Base-by-base conservation (phyloP, 768 basidiomycete genomes). In the Tricholoma flavovirens region DNA sequence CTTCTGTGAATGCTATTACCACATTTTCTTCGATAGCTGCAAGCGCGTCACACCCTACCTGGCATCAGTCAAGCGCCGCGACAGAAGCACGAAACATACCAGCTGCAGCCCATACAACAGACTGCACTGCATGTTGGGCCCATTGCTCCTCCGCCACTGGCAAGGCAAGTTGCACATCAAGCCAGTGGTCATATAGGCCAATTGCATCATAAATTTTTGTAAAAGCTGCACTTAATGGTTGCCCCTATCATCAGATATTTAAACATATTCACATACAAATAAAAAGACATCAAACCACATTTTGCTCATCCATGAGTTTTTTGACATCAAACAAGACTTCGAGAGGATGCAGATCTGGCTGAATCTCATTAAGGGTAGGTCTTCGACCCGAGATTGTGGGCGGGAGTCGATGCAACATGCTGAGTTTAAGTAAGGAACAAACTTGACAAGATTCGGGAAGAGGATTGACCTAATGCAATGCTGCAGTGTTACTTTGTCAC, bases 261-360 rank as follows among this genome's bases (percentile, higher is more conserved):
- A 17, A 58, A 40, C 17, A 12, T 35, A 7, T 11, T n/a, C 7
- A n/a, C n/a, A 3, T 40, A 40, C 3, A 26, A 4, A 21, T 15
- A 29, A 30, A 10, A 45, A 4, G 32, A 43, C 15, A 49, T 56
- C 51, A 59, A 7, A 62, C 76, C 21, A 88, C 88, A 66, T 82
- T 80, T 64, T 78, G 71, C 9, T 86, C 81, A 40, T 83, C 79
- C 53, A 90, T 69, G n/a, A 92, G 76, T 67, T 92, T 92, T 64
- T 79, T 78, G 11, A 88, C 83, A 65, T 93, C 91, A 63, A 79
- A 86, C 40, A 93, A 75, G 36, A 91, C 76, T 66, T 93, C 90
- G 4, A 84, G 74, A 12, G 90, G 88, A 60, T 90, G 84, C 35
- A 89, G 73, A 62, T 88, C 81, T 4, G 86, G 80, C 63, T 92